These are phyloP conservation scores for Tremella fuciformis DNA, from an alignment of 768 basidiomycete species.

Conservation along the genomic window DNA sequence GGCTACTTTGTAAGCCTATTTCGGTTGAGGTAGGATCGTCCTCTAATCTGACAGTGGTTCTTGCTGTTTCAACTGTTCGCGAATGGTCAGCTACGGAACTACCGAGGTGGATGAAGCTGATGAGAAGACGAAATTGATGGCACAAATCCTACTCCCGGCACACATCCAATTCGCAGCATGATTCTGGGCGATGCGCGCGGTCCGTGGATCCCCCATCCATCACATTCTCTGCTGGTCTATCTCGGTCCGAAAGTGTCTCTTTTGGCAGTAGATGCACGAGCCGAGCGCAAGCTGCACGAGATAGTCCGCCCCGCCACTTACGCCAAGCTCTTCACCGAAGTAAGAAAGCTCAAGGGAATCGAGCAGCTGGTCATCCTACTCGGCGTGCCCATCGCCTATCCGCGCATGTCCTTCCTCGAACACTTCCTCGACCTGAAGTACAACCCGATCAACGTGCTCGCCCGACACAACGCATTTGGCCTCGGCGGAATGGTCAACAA, in stretches of 20 bases:
- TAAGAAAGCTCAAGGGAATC: constrained; percentile 60
- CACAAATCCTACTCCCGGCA: constrained; percentile 60
- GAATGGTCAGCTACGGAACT: constrained; percentile 52
- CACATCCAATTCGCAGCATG: constrained; percentile 67
- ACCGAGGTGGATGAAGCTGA: too few relatives aligned
- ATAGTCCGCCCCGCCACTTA: constrained; percentile 77
- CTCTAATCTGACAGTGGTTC: constrained; percentile 55
- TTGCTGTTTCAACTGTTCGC: constrained; percentile 91
- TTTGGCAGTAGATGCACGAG: constrained; percentile 61
- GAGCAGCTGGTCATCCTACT: constrained; percentile 82
- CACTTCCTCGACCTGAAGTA: constrained; percentile 69
- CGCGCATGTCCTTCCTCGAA: constrained; percentile 72
- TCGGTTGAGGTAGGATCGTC: constrained; percentile 50
- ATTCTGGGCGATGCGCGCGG: constrained; percentile 73
- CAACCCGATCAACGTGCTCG: constrained; percentile 78
- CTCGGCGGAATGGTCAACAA: constrained; percentile 63
- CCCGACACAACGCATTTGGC: constrained; percentile 65
- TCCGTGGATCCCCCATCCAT: constrained; percentile 72
- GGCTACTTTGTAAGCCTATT: constrained; percentile 64
- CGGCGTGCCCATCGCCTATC: constrained; percentile 71
- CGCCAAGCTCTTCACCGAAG: constrained; percentile 64
- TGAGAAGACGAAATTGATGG: constrained; percentile 65
- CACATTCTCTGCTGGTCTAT: constrained; percentile 76
- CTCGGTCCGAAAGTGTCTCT: constrained; percentile 72
- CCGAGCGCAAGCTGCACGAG: constrained; percentile 76